Evolutionary conservation across 768 basidiomycete genomes (phyloP), one percentile per base, ranked within the genome.

Genomic region (Leccinum imitatum): DNA sequence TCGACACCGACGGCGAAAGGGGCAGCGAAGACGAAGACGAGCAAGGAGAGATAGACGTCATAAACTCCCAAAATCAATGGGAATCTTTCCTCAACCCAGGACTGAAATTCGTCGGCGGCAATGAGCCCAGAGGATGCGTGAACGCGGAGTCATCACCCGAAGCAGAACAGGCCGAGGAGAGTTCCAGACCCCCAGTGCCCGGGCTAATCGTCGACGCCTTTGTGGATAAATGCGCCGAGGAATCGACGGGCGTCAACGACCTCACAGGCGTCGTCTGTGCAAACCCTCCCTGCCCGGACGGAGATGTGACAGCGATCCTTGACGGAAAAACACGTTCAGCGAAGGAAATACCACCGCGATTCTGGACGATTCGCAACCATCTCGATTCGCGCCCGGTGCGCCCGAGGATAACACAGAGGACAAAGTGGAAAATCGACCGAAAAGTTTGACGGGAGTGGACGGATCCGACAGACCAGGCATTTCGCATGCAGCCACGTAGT

Each of bases 21-120:
- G 64, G 53, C 5, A 57, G 56, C 1, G 61, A 65, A 23, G 66
- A 65, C 27, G 53, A 59, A 11, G 21, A 21, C 21, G 21, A 21
- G 25, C 55, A 67, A 25, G 70, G 67, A 6, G 66, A 64, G 6
- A 59, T 11, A 1, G 63, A 60, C 3, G 37, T 56, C 27, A 59
- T 50, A 23, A 63, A 58, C 23, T 66, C 66, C 68, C 70, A 72
- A 35, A 72, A 72, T 25, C 68, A 68, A 4, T 68, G 68, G n/a
- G 65, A 48, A 62, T 68, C 65, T 50, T 59, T 70, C 17, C 67
- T 65, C 25, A 70, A 51, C 15, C 57, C 65, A 15, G 55, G 27
- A 9, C 54, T 52, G 2, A 9, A 56, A 58, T 59, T 61, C 39
- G 54, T 59, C 11, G 52, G 50, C 10, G 57, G 59, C 6, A 64